A percentile compares a stretch with the other conserved stretches of the same genome.
These are phyloP conservation scores for Cordyceps pruinosa DNA, from an alignment of 2,329 filamentous ascomycete genomes.

Conservation along the genomic window DNA sequence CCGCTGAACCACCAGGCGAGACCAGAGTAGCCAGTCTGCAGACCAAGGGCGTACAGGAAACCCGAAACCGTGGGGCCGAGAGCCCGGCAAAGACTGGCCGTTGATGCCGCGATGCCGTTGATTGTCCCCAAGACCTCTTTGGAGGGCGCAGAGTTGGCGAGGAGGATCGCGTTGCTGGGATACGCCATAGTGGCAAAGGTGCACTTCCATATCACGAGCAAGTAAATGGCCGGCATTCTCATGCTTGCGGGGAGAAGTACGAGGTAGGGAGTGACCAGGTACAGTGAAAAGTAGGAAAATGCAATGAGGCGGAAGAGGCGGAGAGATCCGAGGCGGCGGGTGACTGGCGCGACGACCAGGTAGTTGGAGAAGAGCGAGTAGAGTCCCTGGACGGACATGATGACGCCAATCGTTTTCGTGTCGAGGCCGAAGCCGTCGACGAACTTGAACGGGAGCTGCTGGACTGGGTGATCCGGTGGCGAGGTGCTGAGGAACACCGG, in stretches of 20 bases:
- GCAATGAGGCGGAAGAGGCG: conserved; percentile 77
- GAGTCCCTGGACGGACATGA: conserved; percentile 80
- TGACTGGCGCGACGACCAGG: conserved; percentile 74
- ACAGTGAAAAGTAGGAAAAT: conserved; percentile 77
- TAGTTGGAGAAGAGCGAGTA: conserved; percentile 86
- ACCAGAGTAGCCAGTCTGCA: conserved; percentile 74
- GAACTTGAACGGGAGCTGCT: conserved; percentile 76
- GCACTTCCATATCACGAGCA: conserved; percentile 82
- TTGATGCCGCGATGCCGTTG: conserved; percentile 87
- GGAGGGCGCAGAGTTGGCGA: conserved; percentile 81
- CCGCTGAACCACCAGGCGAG: conserved; percentile 91
- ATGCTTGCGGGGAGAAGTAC: conserved; percentile 69
- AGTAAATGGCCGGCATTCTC: conserved; percentile 68
- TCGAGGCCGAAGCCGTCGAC: conserved; percentile 77
- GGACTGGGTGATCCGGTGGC: conserved; percentile 42
- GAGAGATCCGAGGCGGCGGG: conserved; percentile 67
- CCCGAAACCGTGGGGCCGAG: conserved; percentile 87
- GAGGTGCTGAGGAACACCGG: conserved; percentile 81
- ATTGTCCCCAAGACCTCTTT: conserved; percentile 81
- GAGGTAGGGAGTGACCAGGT: conserved; percentile 82
- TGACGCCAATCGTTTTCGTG: conserved; percentile 77
- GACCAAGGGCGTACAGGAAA: conserved; percentile 72
- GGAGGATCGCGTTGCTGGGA: conserved; percentile 80
- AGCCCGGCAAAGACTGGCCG: conserved; percentile 79
- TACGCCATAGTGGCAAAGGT: conserved; percentile 88